Evolutionary conservation across 441 rosid species (phyloP), one percentile per base, ranked within the genome.

Genomic region (Monsonia emarginata): DNA sequence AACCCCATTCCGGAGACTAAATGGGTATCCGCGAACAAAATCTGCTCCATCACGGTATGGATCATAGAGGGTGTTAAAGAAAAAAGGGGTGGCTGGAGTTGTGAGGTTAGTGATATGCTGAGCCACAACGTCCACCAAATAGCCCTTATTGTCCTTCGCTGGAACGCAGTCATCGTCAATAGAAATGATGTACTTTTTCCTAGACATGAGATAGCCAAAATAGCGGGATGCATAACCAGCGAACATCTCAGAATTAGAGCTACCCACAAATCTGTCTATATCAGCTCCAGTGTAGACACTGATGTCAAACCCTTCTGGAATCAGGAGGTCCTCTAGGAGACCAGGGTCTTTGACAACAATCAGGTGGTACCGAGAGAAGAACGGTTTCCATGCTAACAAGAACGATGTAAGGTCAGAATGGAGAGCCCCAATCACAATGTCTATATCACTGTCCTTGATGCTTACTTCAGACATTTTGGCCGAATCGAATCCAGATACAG

Each of bases 1-100:
- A 31, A 88, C 95, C 65, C 98, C 98, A 46, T 71, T 86, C 65
- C 97, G 76, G 40, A 93, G 85, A 74, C 98, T 90, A 73, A 93
- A 93, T 42, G 98, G 98, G 71, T 93, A 93, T 19, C 98, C 98
- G 46, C 98, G 97, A 40, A 93, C 98, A 61, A 90, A 93, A 81
- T 93, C 98, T 6, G 90, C 86, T 71, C 97, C 98, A 63, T 87
- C 78, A 1, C 85, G 64, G 24, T 65, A 90, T 65, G 98, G 97
- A 66, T 93, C 98, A 3, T 90, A 93, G 54, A 93, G 87, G 10
- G 98, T 93, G 61, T 93, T 93, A 73, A 93, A 93, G 84, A 90
- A 93, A 78, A 83, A 86, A 21, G 98, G 98, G 0, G 96, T 90
- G 26, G 98, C 98, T 13, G 98, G 97, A 28, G 79, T 71, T 28